Base-by-base conservation (phyloP, 148 eudicot species). In the Amaranthus palmeri region DNA sequence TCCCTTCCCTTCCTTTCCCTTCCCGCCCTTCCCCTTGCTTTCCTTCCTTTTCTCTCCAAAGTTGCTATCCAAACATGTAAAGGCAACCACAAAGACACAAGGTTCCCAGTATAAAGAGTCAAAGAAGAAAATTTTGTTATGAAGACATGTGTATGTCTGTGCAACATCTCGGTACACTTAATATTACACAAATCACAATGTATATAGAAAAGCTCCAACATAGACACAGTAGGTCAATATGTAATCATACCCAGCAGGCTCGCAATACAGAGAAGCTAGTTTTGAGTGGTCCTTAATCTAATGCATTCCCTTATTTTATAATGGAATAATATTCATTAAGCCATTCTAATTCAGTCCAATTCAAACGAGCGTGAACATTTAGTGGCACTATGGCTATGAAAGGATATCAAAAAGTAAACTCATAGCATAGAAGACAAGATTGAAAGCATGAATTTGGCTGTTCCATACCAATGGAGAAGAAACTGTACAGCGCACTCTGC, bases 391-490 rank as follows among this genome's bases (percentile, higher is more conserved):
- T 40, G 65, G 43, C 48, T 36, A 36, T 11, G 41, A 60, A 60
- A 11, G 17, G 36, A 45, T 25, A 43, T 13, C 44, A 47, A 9
- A 43, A 63, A 6, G 6, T 18, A 49, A 43, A n/a, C 11, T 43
- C 63, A 77, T 43, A 54, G 52, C 45, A 56, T 51, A 61, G 17
- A 25, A 47, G 9, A 70, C 8, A 49, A 76, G 10, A 51, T 11
- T 25, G n/a, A 36, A 14, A 48, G 54, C 52, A 69, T 66, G 60
- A 77, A n/a, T 43, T 70, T 55, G 36, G 56, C 18, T 9, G 12
- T n/a, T 68, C 63, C 85, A 68, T 92, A 93, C 98, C 96, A 93
- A 86, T 7, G 96, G 98, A 36, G 98, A 86, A 56, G 91, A 88
- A 77, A 91, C 76, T 50, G 93, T 89, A 73, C 89, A 88, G 77